phyloP scores from a whole-genome alignment of 805 yeast species.

The Nakazawaea populi region DNA sequence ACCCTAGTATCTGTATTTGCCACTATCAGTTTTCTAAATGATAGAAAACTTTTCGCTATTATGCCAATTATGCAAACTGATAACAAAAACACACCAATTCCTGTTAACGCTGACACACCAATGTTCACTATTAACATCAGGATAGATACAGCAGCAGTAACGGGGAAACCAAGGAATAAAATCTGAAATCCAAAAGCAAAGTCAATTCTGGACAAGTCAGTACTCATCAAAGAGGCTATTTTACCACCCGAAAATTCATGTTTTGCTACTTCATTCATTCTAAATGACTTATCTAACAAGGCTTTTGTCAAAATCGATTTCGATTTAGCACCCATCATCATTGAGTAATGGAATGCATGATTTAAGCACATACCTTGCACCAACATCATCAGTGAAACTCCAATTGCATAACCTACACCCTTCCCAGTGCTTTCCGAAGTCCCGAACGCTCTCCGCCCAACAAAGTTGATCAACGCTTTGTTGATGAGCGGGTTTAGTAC shows the following conservation, averaged over 20 bases:
- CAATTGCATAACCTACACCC: conserved; percentile 80
- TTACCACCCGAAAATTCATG: conserved; percentile 60
- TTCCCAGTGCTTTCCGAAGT: conserved; percentile 35
- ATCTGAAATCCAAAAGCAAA: conserved; percentile 68
- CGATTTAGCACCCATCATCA: conserved; percentile 62
- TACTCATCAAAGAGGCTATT: conserved; percentile 72
- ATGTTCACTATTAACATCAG: conserved; percentile 60
- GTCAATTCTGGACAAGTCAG: conserved; percentile 79
- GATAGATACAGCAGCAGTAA: conserved; percentile 56
- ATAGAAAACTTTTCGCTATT: conserved; percentile 46
- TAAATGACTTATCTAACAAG: conserved; percentile 62
- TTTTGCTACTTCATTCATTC: conserved; percentile 50
- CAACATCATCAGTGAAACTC: conserved; percentile 52
- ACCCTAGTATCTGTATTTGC: conserved; percentile 73
- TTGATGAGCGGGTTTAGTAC: conserved; percentile 65
- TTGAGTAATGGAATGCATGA: conserved; percentile 51
- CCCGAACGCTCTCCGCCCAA: conserved; percentile 43
- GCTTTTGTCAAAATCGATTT: conserved; percentile 70
- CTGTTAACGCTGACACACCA: conserved; percentile 71
- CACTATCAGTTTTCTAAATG: conserved; percentile 51
- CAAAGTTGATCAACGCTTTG: conserved; percentile 57
- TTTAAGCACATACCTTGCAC: conserved; percentile 44
- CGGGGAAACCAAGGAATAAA: conserved; percentile 56
- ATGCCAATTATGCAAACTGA: conserved; percentile 42
- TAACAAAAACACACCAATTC: conserved; percentile 50